Conservation (phyloP, 2,329 filamentous ascomycete species). For the Trichoderma sp. region DNA sequence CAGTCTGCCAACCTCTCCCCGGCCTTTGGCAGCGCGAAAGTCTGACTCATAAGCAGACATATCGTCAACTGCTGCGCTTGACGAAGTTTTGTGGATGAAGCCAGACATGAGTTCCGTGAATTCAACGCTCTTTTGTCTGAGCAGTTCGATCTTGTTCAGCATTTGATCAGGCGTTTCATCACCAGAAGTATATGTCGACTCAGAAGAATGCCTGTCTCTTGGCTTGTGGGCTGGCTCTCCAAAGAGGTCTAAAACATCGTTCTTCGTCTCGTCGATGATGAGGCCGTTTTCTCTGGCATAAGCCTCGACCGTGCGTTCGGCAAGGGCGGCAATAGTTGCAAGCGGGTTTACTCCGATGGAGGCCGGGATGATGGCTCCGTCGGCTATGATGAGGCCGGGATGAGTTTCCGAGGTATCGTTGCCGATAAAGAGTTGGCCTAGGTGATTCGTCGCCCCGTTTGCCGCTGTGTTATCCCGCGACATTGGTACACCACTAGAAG, state of each 20-base stretch:
- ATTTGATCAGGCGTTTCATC: neutral
- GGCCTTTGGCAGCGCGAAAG: conserved; percentile 49
- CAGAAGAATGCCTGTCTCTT: neutral
- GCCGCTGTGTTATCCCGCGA: conserved; percentile 54
- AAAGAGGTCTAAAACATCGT: conserved; percentile 53
- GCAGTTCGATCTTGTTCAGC: conserved; percentile 8
- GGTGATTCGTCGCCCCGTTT: conserved; percentile 59
- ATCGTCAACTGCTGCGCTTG: conserved; percentile 44
- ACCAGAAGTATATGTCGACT: neutral
- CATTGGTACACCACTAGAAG: conserved; percentile 58
- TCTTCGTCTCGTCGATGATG: conserved; percentile 44
- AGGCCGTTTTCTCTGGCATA: conserved; percentile 44
- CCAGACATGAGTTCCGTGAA: conserved; percentile 66
- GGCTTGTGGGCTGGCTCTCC: conserved; percentile 45
- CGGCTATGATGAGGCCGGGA: conserved; percentile 58
- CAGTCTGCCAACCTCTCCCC: conserved; percentile 55
- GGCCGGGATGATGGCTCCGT: conserved; percentile 59
- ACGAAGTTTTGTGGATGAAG: conserved; percentile 45
- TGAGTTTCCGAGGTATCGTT: conserved; percentile 48
- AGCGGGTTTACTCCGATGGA: conserved; percentile 65
- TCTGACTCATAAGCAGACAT: conserved; percentile 53
- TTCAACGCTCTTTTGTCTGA: conserved; percentile 45
- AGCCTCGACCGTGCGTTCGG: conserved; percentile 59
- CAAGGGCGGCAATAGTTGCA: conserved; percentile 66
- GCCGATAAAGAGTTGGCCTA: conserved; percentile 58